Base-by-base conservation (phyloP, 495 filamentous ascomycete genomes). In the Podospora bellae-mahoneyi region DNA sequence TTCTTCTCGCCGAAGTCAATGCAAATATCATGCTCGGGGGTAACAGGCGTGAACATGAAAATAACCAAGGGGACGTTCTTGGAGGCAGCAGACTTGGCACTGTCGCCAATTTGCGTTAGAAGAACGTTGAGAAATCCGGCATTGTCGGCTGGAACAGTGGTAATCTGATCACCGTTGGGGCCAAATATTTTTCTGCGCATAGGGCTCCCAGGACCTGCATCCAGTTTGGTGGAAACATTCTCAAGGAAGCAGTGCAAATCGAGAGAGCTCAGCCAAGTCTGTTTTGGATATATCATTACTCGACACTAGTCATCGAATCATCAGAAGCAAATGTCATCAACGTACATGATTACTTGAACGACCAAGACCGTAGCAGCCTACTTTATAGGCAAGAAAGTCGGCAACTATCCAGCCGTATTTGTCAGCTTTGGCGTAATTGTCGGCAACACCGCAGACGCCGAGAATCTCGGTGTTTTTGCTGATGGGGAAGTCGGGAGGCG, bases 301-400 rank as follows among this genome's bases (percentile, higher is more conserved):
- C 4, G 30, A 32, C 5, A 64, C 20, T 19, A 16, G 56, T 3
- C 27, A 15, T 60, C 10, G 15, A 39, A 23, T 3, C n/a, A 23
- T 30, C 6, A 48, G 4, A 5, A 23, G 2, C 39, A 3, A 19
- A 5, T 4, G 6, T 9, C 27, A 5, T 60, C 19, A 3, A 69
- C 70, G 28, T 10, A 73, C 74, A 68, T 76, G 72, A 4, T 39
- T 27, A 4, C 16, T 10, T 3, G 23, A 64, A 1, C 68, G n/a
- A 18, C 72, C 72, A 48, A 78, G 71, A 5, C 66, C 63, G n/a
- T 73, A 48, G 62, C 80, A 73, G 7, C 78, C 74, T 13, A 69
- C 59, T 70, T 78, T 78, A 68, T 75, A 82, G 0, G 66, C 69
- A 9, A 82, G 54, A 61, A 80, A 81, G 65, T 82, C 79, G 30